Evolutionary conservation across 1,139 yeast genomes (phyloP).

Genomic region (Magnusiomyces tetraspermus): DNA sequence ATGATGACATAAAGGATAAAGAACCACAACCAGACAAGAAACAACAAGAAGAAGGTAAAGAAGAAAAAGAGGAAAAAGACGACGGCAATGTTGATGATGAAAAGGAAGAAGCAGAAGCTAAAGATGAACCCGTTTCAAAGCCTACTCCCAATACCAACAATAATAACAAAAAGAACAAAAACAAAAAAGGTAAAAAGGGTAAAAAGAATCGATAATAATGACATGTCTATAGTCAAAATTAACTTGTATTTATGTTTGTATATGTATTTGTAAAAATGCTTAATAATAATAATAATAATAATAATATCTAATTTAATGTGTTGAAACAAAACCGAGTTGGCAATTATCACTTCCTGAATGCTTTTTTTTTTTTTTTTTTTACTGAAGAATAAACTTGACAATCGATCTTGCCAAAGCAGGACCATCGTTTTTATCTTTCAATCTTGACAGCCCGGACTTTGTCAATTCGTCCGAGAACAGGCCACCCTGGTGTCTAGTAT

Average conservation of each 20-base stretch:
- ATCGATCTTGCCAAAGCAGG: slow-evolving; percentile 25
- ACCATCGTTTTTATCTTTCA: slow-evolving; percentile 27
- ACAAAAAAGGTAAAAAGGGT: neutral
- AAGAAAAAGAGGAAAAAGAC: too few species aligned
- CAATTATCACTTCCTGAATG: too few species aligned
- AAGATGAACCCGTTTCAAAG: neutral
- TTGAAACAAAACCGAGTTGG: too few species aligned
- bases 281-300: too few species aligned
- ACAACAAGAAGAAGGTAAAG: too few species aligned
- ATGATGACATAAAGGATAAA: too few species aligned
- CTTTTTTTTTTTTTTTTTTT: too few species aligned
- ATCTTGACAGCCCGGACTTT: slow-evolving; percentile 20
- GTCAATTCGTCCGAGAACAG: slow-evolving; percentile 19
- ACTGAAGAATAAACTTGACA: slow-evolving; percentile 25
- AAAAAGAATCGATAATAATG: neutral
- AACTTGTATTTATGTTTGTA: too few species aligned
- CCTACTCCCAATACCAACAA: neutral
- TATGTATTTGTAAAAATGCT: too few species aligned
- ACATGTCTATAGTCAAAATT: neutral
- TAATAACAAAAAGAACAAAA: neutral
- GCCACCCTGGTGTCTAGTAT: slow-evolving; percentile 19
- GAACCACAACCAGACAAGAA: too few species aligned
- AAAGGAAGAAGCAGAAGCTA: neutral
- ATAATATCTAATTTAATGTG: too few species aligned
- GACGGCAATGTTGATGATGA: neutral